Evolutionary conservation across 495 filamentous ascomycete genomes (phyloP), one percentile per base, ranked within the genome.

Genomic region (Talaromyces trachyspermus): DNA sequence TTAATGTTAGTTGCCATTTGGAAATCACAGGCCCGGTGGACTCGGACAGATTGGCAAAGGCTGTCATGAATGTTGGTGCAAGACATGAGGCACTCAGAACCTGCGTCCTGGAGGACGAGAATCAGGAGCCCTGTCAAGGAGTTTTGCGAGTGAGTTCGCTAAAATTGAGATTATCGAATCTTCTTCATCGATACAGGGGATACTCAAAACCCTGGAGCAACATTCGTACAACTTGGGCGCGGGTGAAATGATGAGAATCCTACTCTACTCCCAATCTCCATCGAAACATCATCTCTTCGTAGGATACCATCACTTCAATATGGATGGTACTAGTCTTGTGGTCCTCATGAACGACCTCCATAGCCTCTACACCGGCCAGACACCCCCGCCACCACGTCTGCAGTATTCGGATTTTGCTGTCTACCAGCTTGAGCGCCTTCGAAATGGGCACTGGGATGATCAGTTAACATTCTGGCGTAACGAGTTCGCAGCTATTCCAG

Each of bases 281-380:
- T 46, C 43, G 6, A 32, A 37, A 5, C 54, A 68, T 43, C 63
- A 57, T 49, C 40, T 70, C 0, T 27, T 71, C 1, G 30, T 69
- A 23, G 53, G 46, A 5, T 71, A 59, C 44, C 68, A 73, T 23
- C 75, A 78, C 44, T 74, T 78, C 49, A 51, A 55, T 36, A 70
- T 76, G 54, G 75, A 78, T 48, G 72, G 68, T 0, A 53, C 66
- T 17, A 69, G 69, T 42, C 62, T 66, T 8, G 50, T 69, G 24
- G 47, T 69, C 27, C 47, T 72, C 8, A 54, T 68, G 24, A 48
- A 53, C 0, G 69, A 77, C n/a, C 48, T 77, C 0, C 53, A 65
- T 8, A 56, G 55, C 18, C 58, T 50, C 2, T 75, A 76, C 46
- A 51, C 58, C 3, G 59, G 61, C 0, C 18, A 59, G 11, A 0